Conservation (phyloP, 1,284 basidiomycete genomes). For the Exsudoporus floridanus region DNA sequence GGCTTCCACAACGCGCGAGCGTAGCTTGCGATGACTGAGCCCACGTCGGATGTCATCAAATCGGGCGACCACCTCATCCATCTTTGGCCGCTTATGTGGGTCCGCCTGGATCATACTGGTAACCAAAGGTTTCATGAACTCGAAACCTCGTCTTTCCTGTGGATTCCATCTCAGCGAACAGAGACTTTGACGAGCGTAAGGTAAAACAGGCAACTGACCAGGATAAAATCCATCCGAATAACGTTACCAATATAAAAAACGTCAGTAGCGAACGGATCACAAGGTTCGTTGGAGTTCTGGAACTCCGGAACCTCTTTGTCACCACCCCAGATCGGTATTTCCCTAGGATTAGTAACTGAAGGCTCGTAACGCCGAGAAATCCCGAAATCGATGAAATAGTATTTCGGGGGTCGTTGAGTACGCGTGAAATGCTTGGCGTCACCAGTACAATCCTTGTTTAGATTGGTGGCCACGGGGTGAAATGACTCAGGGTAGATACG, state of each 20-base stretch:
- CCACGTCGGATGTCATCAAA: slow-evolving; percentile 27
- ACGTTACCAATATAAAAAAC: slow-evolving; percentile 33
- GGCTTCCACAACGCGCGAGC: slow-evolving; percentile 15
- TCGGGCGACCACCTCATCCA: slow-evolving; percentile 35
- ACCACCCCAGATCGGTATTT: slow-evolving; percentile 26
- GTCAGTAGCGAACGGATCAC: slow-evolving; percentile 35
- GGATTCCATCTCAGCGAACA: background rate
- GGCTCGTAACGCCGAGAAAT: slow-evolving; percentile 34
- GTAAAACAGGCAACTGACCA: slow-evolving; percentile 7
- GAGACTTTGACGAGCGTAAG: background rate
- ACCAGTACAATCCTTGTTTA: slow-evolving; percentile 6
- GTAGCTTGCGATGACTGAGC: slow-evolving; percentile 30
- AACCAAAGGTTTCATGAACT: slow-evolving; percentile 36
- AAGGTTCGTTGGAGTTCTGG: slow-evolving; percentile 17
- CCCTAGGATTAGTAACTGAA: slow-evolving; percentile 18
- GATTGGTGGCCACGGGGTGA: slow-evolving; percentile 9
- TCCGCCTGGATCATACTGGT: slow-evolving; percentile 35
- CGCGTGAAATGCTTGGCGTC: slow-evolving; percentile 15
- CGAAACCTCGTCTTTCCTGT: slow-evolving; percentile 23
- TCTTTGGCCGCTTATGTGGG: slow-evolving; percentile 35
- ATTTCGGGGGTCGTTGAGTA: slow-evolving; percentile 17
- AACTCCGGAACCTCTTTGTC: slow-evolving; percentile 39
- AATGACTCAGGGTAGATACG: slow-evolving; percentile 25
- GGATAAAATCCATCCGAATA: slow-evolving; percentile 14
- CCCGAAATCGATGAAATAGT: slow-evolving; percentile 38